A percentile compares a stretch with the other conserved stretches of the same genome.
Conservation (phyloP, 192 early-diverging fungal species). For the Coemansia sp. region DNA sequence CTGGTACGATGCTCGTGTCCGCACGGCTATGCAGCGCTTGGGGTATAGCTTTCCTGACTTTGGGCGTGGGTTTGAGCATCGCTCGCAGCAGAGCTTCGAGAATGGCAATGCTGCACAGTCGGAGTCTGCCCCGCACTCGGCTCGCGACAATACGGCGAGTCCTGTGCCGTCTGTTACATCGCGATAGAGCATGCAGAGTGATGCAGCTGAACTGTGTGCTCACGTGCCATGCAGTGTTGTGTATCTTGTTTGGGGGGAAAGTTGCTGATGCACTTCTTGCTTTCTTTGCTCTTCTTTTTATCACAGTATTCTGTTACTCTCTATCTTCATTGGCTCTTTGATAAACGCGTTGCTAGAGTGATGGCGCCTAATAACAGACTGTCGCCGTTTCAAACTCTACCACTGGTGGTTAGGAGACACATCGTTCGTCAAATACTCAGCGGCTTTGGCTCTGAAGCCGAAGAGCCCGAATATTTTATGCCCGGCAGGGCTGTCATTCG, state of each 20-base stretch:
- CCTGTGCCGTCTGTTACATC: neutral
- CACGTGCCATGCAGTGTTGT: neutral
- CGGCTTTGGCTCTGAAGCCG: neutral
- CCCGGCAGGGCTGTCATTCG: neutral
- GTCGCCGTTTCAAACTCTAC: neutral
- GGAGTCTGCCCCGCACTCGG: neutral
- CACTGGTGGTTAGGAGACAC: conserved; percentile 7
- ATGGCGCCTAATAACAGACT: neutral
- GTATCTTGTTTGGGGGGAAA: neutral
- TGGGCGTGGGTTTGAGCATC: conserved; percentile 53
- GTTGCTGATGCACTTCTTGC: neutral
- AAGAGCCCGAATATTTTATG: neutral
- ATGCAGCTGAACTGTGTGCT: neutral
- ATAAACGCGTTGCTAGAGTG: neutral
- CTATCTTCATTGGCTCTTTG: neutral
- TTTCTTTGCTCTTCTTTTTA: conserved; percentile 4
- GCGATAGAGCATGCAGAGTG: neutral
- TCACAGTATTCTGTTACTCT: neutral
- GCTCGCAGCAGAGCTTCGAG: conserved; percentile 56
- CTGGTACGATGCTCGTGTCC: conserved; percentile 53
- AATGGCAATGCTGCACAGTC: neutral
- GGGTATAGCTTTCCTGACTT: conserved; percentile 54
- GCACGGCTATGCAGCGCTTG: conserved; percentile 39
- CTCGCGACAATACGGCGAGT: neutral
- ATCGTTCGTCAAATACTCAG: conserved; percentile 10